phyloP scores from a whole-genome alignment of 192 early-diverging fungal species.

The Coemansia sp. region DNA sequence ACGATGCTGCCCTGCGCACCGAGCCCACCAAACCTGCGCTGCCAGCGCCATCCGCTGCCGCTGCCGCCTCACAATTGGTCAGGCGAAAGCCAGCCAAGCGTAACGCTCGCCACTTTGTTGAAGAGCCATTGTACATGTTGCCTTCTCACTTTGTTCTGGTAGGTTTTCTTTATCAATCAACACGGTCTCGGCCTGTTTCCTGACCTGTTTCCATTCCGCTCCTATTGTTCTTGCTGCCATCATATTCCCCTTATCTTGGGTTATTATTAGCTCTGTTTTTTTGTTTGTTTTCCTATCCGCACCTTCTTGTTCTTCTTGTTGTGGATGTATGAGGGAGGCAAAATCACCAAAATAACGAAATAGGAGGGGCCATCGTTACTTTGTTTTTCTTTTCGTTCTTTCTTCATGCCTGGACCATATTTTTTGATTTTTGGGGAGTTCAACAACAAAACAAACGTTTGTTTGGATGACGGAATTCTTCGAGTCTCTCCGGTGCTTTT shows the following conservation, averaged over 20 bases:
- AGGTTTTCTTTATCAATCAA: constrained; percentile 11
- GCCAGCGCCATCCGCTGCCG: not conserved
- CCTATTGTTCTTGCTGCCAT: constrained; percentile 3
- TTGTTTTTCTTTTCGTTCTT: not conserved
- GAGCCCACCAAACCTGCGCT: constrained; percentile 7
- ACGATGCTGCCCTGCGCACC: not conserved
- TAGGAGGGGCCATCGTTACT: too few species aligned
- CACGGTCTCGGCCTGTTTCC: not conserved
- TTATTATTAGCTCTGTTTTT: not conserved
- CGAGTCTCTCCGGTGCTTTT: not conserved
- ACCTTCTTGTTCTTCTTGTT: not conserved
- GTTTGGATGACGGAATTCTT: constrained; percentile 8
- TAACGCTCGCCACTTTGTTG: constrained; percentile 45
- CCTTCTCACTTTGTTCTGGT: constrained; percentile 49
- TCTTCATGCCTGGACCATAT: constrained; percentile 1
- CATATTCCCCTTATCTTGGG: not conserved
- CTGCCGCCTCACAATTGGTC: constrained; percentile 3
- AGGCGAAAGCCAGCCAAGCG: constrained; percentile 48
- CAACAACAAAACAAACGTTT: constrained; percentile 1
- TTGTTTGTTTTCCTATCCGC: not conserved
- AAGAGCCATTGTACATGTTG: constrained; percentile 49
- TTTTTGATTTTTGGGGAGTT: not conserved
- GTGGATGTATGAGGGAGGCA: too few species aligned
- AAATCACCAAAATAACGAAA: not conserved
- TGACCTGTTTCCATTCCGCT: not conserved